Conservation (phyloP, 2,329 filamentous ascomycete genomes). For the Neofusicoccum laricinum region DNA sequence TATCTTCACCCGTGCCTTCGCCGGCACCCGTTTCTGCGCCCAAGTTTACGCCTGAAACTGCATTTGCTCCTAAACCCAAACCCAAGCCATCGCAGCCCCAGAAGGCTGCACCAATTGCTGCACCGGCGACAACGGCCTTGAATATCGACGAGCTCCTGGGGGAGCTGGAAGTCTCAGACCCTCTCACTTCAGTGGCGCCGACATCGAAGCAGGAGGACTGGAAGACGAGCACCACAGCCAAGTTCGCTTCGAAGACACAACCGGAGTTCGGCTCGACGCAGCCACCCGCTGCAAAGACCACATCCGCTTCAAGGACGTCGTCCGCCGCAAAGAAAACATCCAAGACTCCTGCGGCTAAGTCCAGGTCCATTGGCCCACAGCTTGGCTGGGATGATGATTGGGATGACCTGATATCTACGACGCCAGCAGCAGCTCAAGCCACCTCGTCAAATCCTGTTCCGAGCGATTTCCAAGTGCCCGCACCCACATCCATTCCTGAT, state of each 20-base stretch:
- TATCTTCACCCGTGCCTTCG: conserved; percentile 11
- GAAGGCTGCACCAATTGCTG: conserved; percentile 20
- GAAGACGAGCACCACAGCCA: conserved; percentile 13
- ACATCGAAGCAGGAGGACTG: conserved; percentile 11
- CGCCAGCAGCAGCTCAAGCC: neutral
- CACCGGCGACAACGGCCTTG: neutral
- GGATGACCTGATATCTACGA: conserved; percentile 33
- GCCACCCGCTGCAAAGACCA: conserved; percentile 18
- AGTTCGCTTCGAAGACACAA: conserved; percentile 8
- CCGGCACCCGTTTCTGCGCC: neutral
- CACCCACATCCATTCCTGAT: conserved; percentile 16
- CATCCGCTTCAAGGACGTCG: too few relatives aligned
- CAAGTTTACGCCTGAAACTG: neutral
- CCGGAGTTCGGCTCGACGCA: conserved; percentile 20
- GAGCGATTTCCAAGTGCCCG: neutral
- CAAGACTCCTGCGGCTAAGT: conserved; percentile 14
- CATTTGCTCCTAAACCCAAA: neutral
- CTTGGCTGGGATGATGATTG: conserved; percentile 28
- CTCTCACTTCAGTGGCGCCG: conserved; percentile 8
- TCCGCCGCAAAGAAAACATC: conserved; percentile 24
- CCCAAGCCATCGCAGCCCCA: conserved; percentile 18
- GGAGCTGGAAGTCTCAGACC: conserved; percentile 4
- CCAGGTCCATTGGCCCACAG: neutral
- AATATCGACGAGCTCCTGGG: conserved; percentile 10
- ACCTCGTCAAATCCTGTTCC: neutral